These are phyloP conservation scores for Eustoma russellianum DNA, from an alignment of 257 asterid species.

Conservation along the genomic window DNA sequence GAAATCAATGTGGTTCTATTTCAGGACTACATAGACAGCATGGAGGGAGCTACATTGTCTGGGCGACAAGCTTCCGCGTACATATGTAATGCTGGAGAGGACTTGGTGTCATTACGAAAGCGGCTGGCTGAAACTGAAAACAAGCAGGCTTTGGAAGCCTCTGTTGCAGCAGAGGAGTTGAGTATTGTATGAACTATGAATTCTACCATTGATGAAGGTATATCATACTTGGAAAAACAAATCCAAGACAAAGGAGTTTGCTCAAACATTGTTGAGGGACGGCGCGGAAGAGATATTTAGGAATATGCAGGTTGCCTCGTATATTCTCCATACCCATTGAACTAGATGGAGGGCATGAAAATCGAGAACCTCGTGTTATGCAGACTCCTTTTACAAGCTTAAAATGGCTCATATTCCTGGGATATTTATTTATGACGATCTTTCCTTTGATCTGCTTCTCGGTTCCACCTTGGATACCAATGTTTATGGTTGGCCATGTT, in stretches of 20 bases:
- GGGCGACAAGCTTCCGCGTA: slow-evolving; percentile 92
- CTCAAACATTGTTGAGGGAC: neutral
- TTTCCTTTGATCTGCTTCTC: neutral
- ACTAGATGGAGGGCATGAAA: neutral
- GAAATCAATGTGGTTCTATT: neutral
- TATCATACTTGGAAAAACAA: neutral
- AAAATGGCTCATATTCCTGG: too few species aligned
- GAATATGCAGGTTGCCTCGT: neutral
- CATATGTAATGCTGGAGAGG: slow-evolving; percentile 81
- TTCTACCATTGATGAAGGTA: neutral
- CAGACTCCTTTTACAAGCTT: too few species aligned
- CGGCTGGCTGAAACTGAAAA: slow-evolving; percentile 22
- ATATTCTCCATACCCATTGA: neutral
- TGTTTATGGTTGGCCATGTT: neutral
- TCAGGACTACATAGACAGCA: slow-evolving; percentile 98
- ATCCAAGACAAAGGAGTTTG: neutral
- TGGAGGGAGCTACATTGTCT: slow-evolving; percentile 98
- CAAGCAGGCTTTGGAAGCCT: slow-evolving; percentile 16
- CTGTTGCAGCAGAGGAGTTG: slow-evolving; percentile 37
- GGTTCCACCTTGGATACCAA: neutral
- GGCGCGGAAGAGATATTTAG: neutral
- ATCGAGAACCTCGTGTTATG: too few species aligned
- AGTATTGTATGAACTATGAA: slow-evolving; percentile 31
- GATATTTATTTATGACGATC: too few species aligned
- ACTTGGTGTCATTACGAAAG: slow-evolving; percentile 49